These are phyloP conservation scores for Solanum okadae DNA, from an alignment of 257 asterid species.

Conservation along the genomic window DNA sequence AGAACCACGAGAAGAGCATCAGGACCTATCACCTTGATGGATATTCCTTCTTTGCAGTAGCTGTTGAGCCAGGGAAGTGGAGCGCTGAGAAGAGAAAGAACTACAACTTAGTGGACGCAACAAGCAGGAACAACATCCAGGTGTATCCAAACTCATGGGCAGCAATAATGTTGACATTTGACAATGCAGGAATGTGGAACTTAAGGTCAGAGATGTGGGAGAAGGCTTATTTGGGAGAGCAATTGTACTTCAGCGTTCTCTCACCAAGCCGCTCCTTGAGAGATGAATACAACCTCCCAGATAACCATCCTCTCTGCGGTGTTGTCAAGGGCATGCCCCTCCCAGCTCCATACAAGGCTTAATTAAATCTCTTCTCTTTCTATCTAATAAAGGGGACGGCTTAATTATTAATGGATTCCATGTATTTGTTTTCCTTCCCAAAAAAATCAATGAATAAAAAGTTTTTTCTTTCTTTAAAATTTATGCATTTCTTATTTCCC, in stretches of 20 bases:
- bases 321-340: constrained; percentile 26
- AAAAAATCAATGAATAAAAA: not conserved
- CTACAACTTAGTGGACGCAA: constrained; percentile 6
- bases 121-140: constrained; percentile 50
- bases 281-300: constrained; percentile 40
- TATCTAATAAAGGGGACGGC: not conserved
- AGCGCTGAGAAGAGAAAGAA: constrained; percentile 47
- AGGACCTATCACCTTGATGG: constrained; percentile 51
- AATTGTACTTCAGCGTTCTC: constrained; percentile 35
- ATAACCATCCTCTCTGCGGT: constrained; percentile 26
- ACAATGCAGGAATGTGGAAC: constrained; percentile 56
- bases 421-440: not conserved
- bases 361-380: not conserved
- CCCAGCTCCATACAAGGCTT: constrained; percentile 19
- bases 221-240: constrained; percentile 44
- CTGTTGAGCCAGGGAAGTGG: constrained; percentile 46
- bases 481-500: no score
- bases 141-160: constrained; percentile 58
- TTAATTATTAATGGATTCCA: not conserved
- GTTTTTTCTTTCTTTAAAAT: not conserved
- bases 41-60: constrained; percentile 48
- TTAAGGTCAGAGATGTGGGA: constrained; percentile 44
- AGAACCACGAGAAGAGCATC: constrained; percentile 33
- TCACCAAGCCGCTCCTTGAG: constrained; percentile 30
- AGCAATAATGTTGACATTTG: constrained; percentile 32